Base-by-base conservation (phyloP, 2,329 filamentous ascomycete species). In the Cadophora sp. region DNA sequence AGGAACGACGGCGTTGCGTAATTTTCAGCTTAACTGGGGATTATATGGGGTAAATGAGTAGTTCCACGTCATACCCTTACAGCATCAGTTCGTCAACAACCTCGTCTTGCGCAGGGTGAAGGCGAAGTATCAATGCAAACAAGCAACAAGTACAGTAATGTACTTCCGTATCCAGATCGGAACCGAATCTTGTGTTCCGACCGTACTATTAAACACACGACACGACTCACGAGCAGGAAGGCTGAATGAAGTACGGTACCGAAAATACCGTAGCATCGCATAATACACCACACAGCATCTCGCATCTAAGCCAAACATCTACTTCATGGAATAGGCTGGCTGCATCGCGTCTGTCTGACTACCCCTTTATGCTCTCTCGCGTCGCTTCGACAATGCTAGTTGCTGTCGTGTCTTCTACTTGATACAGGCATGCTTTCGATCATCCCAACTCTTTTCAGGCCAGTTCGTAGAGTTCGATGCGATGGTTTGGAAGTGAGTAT, bases 51-150 rank as follows among this genome's bases (percentile, higher is more conserved):
- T 37, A 37, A 8, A 37, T 12, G 61, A 31, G 61, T 27, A 63
- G 40, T 37, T 51, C 48, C 46, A 63, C 48, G 61, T 63, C 61
- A 55, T 63, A 48, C 19, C 27, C 40, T 19, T 37, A 37, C 29
- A 34, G 19, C 19, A 46, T 62, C 40, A 51, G 27, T 59, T 59
- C 55, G 55, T 59, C 22, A 27, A 53, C 40, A 43, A 43, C 40
- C 40, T 43, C 50, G 27, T 55, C 51, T 55, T 31, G 27, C 37
- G 43, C 61, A 48, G 61, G 46, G 40, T 24, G 40, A 51, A 63
- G 46, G 61, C 46, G 48, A 55, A 26, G 62, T 29, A 26, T 63
- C 31, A 50, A 60, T 60, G 56, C 56, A 40, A 60, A 29, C 55
- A 53, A 16, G 11, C 24, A 51, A 16, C 48, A 51, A 22, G 22